Evolutionary conservation across 306 rosid species (phyloP).

Genomic region (Castanea mollissima): DNA sequence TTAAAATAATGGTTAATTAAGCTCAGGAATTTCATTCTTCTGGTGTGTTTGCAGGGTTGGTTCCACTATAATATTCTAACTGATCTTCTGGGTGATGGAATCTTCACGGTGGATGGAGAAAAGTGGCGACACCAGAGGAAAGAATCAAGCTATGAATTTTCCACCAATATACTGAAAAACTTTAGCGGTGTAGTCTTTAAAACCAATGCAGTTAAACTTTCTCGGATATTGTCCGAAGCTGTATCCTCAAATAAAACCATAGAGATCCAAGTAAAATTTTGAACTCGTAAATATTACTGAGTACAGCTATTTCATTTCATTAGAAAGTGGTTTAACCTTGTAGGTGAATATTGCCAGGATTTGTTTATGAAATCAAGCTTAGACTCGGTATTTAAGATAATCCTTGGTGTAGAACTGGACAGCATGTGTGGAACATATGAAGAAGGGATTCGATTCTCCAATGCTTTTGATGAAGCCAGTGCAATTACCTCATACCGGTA

Average conservation of each 20-base stretch:
- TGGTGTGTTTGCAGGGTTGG: constrained; percentile 43
- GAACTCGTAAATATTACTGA: neutral
- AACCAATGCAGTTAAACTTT: constrained; percentile 62
- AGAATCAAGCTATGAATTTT: constrained; percentile 67
- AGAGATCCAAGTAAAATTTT: constrained; percentile 61
- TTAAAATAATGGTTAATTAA: neutral
- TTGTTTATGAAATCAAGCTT: constrained; percentile 54
- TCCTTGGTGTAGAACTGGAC: constrained; percentile 71
- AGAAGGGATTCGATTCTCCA: constrained; percentile 58
- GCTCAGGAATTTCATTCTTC: neutral
- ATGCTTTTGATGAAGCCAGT: constrained; percentile 65
- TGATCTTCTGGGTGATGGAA: constrained; percentile 90
- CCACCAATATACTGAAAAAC: constrained; percentile 59
- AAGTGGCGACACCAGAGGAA: constrained; percentile 87
- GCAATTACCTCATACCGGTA: constrained; percentile 50
- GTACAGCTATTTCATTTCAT: no score
- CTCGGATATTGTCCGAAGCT: constrained; percentile 50
- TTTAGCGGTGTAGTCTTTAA: constrained; percentile 55
- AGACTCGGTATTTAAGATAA: constrained; percentile 74
- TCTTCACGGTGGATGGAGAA: constrained; percentile 77
- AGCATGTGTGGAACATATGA: constrained; percentile 77
- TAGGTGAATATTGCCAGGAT: constrained; percentile 37
- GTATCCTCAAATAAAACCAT: constrained; percentile 35
- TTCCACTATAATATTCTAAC: constrained; percentile 51
- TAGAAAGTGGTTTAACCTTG: no score